Evolutionary conservation across 2,329 filamentous ascomycete species (phyloP).

Genomic region (Lasiodiplodia gonubiensis): DNA sequence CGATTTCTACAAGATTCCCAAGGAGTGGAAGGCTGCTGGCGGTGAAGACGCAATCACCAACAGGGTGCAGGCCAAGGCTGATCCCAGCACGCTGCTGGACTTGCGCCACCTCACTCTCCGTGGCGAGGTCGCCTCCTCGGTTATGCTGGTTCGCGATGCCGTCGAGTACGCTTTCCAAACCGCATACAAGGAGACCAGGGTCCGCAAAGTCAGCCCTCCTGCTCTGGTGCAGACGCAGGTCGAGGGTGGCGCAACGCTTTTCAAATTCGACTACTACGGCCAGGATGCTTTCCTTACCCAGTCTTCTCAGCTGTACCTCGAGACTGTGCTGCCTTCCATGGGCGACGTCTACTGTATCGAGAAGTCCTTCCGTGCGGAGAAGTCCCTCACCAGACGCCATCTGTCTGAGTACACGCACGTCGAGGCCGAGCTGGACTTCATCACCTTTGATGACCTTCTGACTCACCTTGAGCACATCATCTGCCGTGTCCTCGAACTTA

Average conservation of each 20-base stretch:
- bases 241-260: constrained; percentile 89
- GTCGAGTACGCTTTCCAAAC: constrained; percentile 81
- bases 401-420: constrained; percentile 96
- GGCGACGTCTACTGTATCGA: constrained; percentile 98
- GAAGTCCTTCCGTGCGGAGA: constrained; percentile 98
- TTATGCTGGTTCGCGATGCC: constrained; percentile 85
- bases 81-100: constrained; percentile 77
- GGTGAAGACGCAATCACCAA: constrained; percentile 93
- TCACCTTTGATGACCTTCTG: constrained; percentile 88
- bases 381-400: constrained; percentile 91
- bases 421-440: constrained; percentile 95
- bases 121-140: constrained; percentile 79
- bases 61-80: constrained; percentile 70
- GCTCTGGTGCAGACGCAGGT: constrained; percentile 95
- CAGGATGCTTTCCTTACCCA: constrained; percentile 94
- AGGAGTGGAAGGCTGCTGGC: constrained; percentile 74
- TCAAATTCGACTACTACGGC: constrained; percentile 87
- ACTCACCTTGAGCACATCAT: constrained; percentile 85
- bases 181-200: constrained; percentile 75
- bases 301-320: constrained; percentile 95
- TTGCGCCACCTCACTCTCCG: constrained; percentile 84
- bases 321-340: constrained; percentile 87
- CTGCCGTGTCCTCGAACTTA: constrained; percentile 81
- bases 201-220: constrained; percentile 85
- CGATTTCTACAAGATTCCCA: constrained; percentile 80